These are phyloP conservation scores for Cordyceps tenuipes DNA, from an alignment of 2,329 filamentous ascomycete species.

Conservation along the genomic window DNA sequence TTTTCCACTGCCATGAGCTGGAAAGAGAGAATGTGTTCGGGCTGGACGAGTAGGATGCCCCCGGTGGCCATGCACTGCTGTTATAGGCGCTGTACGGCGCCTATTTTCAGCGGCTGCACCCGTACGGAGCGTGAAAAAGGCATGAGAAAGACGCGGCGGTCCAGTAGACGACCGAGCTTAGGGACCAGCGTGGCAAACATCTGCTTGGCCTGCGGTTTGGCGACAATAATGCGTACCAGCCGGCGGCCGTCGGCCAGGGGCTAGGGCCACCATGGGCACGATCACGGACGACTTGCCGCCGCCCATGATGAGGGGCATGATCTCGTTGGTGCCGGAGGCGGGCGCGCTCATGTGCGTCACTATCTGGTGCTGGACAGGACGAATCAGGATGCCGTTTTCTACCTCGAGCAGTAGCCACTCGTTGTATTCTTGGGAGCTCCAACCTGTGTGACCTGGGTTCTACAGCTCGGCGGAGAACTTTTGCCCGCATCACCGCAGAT, in stretches of 20 bases:
- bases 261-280: slow-evolving; percentile 51
- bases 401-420: slow-evolving; percentile 58
- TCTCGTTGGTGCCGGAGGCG: slow-evolving; percentile 32
- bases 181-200: slow-evolving; percentile 48
- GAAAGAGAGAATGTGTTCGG: slow-evolving; percentile 57
- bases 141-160: slow-evolving; percentile 45
- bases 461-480: background rate
- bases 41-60: slow-evolving; percentile 52
- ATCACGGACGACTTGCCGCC: slow-evolving; percentile 65
- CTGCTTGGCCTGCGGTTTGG: slow-evolving; percentile 52
- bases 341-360: slow-evolving; percentile 46
- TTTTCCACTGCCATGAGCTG: slow-evolving; percentile 43
- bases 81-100: slow-evolving; percentile 30
- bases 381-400: slow-evolving; percentile 54
- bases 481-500: background rate
- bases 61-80: slow-evolving; percentile 37
- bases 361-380: slow-evolving; percentile 50
- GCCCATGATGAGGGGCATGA: slow-evolving; percentile 65
- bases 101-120: slow-evolving; percentile 24
- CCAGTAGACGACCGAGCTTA: slow-evolving; percentile 47
- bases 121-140: slow-evolving; percentile 48
- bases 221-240: slow-evolving; percentile 51
- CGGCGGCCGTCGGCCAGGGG: slow-evolving; percentile 40
- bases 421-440: slow-evolving; percentile 24
- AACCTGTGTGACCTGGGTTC: background rate